These are phyloP conservation scores for Cucumis hystrix DNA, from an alignment of 306 rosid species.

Conservation along the genomic window DNA sequence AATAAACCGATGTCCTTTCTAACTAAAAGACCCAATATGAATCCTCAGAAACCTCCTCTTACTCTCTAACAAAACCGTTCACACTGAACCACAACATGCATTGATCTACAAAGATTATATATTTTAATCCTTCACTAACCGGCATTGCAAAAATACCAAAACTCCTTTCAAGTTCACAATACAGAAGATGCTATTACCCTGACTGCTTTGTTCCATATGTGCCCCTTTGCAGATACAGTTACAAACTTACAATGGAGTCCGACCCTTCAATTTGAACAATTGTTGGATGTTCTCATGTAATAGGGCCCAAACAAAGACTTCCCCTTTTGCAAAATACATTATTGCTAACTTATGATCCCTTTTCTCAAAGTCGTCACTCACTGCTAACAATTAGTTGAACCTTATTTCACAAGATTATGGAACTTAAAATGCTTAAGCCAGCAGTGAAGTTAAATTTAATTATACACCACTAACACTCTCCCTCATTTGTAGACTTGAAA, in stretches of 20 bases:
- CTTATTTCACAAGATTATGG: background rate
- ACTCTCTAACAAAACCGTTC: background rate
- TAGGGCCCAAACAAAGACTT: background rate
- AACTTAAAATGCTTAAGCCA: background rate
- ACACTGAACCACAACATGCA: background rate
- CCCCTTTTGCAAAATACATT: background rate
- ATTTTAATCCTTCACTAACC: background rate
- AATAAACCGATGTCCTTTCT: background rate
- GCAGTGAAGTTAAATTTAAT: too few species aligned
- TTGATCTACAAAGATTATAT: background rate
- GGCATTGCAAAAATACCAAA: background rate
- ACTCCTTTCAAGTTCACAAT: background rate
- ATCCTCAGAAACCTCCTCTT: background rate
- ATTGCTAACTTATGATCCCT: background rate
- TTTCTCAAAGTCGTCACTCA: background rate
- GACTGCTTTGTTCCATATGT: too few species aligned
- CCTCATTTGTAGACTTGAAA: too few species aligned
- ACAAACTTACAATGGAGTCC: too few species aligned
- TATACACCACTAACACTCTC: too few species aligned
- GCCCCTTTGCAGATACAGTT: too few species aligned
- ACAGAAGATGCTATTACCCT: background rate
- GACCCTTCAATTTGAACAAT: background rate
- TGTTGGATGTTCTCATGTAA: background rate
- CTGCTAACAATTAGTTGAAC: background rate
- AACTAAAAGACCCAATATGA: background rate